phyloP scores from a whole-genome alignment of 441 rosid genomes.

The Brassica balearica region DNA sequence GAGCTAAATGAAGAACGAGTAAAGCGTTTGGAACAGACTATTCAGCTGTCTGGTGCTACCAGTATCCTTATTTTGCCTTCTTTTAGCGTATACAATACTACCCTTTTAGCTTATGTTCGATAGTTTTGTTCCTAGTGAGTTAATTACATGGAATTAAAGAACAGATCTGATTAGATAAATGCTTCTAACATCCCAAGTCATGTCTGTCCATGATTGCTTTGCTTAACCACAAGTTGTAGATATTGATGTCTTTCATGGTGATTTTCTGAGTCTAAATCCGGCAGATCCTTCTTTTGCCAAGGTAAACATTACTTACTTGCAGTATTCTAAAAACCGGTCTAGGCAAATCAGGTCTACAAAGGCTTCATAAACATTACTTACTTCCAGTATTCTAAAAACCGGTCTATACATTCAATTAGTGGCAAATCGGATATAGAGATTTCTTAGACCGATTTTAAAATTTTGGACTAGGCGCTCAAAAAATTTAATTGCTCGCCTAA shows the following conservation, averaged over 20 bases:
- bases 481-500: too few species aligned
- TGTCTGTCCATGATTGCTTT: slow-evolving; percentile 26
- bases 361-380: too few species aligned
- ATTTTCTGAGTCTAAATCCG: slow-evolving; percentile 74
- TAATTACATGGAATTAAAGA: slow-evolving; percentile 2
- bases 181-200: neutral
- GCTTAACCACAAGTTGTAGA: slow-evolving; percentile 62
- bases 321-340: too few species aligned
- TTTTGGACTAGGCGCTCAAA: too few species aligned
- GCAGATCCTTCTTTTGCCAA: slow-evolving; percentile 57
- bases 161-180: neutral
- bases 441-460: too few species aligned
- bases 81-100: slow-evolving; percentile 12
- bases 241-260: slow-evolving; percentile 69
- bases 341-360: too few species aligned
- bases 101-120: neutral
- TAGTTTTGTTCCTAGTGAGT: neutral
- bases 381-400: too few species aligned
- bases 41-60: slow-evolving; percentile 79
- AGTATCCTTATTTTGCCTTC: slow-evolving; percentile 62
- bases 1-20: slow-evolving; percentile 78
- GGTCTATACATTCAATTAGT: too few species aligned
- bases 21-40: slow-evolving; percentile 68
- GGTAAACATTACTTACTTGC: slow-evolving; percentile 47
- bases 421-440: too few species aligned